Percentiles rank a stretch among this genome's conserved stretches.
These are phyloP conservation scores for Fusarium sp. DNA, from an alignment of 2,329 filamentous ascomycete species.

Conservation along the genomic window DNA sequence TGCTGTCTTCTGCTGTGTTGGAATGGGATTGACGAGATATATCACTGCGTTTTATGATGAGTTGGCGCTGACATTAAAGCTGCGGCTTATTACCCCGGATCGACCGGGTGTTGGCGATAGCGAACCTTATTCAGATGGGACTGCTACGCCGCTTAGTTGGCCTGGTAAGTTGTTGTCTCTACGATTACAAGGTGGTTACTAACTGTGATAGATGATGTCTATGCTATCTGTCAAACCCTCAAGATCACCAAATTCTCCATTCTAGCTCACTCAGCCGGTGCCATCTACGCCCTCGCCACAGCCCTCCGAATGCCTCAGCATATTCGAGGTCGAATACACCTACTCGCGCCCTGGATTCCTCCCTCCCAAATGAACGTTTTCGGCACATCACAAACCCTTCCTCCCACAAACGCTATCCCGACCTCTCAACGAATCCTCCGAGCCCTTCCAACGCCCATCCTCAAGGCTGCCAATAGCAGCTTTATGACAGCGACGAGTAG, in stretches of 20 bases:
- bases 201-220: conserved; percentile 74
- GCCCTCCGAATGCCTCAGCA: conserved; percentile 96
- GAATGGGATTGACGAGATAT: conserved; percentile 96
- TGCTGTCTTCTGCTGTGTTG: conserved; percentile 95
- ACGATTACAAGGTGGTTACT: not conserved
- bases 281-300: conserved; percentile 97
- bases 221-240: conserved; percentile 90
- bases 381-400: conserved; percentile 76
- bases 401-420: conserved; percentile 86
- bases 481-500: conserved; percentile 94
- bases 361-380: conserved; percentile 91
- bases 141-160: conserved; percentile 91
- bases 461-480: conserved; percentile 94
- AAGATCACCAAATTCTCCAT: conserved; percentile 97
- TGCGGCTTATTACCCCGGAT: conserved; percentile 93
- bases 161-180: conserved; percentile 71
- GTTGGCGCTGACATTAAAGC: conserved; percentile 84
- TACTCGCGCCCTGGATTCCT: conserved; percentile 96
- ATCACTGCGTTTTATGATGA: conserved; percentile 98
- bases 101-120: conserved; percentile 94
- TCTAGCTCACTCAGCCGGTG: conserved; percentile 93
- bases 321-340: conserved; percentile 91
- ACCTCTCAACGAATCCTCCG: conserved; percentile 92
- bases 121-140: conserved; percentile 83
- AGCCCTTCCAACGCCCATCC: conserved; percentile 86